phyloP scores from a whole-genome alignment of 2,329 filamentous ascomycete species.

The Tolypocladium amazonense region DNA sequence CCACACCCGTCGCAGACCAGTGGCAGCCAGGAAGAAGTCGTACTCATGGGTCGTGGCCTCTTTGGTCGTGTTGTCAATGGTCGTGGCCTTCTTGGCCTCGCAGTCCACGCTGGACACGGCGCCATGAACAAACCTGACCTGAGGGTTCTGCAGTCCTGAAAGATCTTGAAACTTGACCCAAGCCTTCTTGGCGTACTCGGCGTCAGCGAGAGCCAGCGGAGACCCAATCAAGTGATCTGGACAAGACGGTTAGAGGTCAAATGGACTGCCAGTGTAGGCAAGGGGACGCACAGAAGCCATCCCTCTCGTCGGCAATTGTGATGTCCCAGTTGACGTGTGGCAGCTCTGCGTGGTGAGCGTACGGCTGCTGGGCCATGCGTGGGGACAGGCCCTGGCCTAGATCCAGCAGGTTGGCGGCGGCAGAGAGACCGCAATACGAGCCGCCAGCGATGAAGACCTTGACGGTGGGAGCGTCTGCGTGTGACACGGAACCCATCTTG shows the following conservation, averaged over 20 bases:
- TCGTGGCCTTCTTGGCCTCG: slow-evolving; percentile 45
- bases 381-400: slow-evolving; percentile 45
- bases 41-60: slow-evolving; percentile 39
- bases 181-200: slow-evolving; percentile 51
- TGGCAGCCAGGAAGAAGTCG: slow-evolving; percentile 65
- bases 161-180: slow-evolving; percentile 63
- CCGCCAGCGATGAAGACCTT: slow-evolving; percentile 59
- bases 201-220: slow-evolving; percentile 58
- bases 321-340: slow-evolving; percentile 51
- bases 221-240: slow-evolving; percentile 67
- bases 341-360: slow-evolving; percentile 27
- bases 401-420: slow-evolving; percentile 57
- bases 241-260: slow-evolving; percentile 1
- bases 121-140: slow-evolving; percentile 56
- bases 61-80: slow-evolving; percentile 37
- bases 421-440: slow-evolving; percentile 61
- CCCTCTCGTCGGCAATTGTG: slow-evolving; percentile 67
- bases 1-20: slow-evolving; percentile 59
- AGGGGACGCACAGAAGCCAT: slow-evolving; percentile 61
- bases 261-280: background rate
- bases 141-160: slow-evolving; percentile 50
- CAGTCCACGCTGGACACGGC: slow-evolving; percentile 51
- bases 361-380: slow-evolving; percentile 29
- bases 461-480: slow-evolving; percentile 23
- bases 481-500: slow-evolving; percentile 19